Conservation (phyloP, 768 basidiomycete genomes). For the Peribolospora baueri region DNA sequence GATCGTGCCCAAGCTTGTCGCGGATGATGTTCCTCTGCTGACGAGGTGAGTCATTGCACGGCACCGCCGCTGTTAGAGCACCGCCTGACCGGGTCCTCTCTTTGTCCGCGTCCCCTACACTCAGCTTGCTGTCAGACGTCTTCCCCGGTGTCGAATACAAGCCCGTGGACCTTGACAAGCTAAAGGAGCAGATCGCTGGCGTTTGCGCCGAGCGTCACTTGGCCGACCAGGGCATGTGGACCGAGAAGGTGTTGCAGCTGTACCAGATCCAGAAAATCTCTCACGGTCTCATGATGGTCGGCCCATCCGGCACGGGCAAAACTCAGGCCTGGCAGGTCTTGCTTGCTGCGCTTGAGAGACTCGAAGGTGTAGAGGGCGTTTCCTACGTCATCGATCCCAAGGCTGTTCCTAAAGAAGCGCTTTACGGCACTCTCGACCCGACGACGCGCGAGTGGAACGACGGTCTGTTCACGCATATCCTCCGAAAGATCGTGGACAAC, state of each 20-base stretch:
- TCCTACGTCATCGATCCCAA: constrained; percentile 96
- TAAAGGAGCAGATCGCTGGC: constrained; percentile 60
- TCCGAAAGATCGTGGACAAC: constrained; percentile 94
- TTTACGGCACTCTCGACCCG: constrained; percentile 87
- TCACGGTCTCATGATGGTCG: constrained; percentile 99
- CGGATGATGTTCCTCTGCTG: constrained; percentile 81
- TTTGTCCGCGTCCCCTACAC: background rate
- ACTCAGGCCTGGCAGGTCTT: constrained; percentile 92
- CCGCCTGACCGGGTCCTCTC: background rate
- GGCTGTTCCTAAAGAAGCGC: constrained; percentile 92
- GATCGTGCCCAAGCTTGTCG: constrained; percentile 90
- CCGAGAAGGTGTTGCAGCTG: constrained; percentile 82
- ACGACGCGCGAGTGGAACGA: constrained; percentile 99
- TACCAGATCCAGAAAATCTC: constrained; percentile 98
- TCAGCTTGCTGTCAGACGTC: constrained; percentile 74
- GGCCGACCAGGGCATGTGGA: constrained; percentile 69
- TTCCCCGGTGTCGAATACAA: constrained; percentile 87
- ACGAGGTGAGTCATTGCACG: constrained; percentile 37
- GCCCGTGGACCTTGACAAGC: constrained; percentile 62
- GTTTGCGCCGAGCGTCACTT: constrained; percentile 70
- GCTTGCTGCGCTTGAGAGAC: constrained; percentile 61
- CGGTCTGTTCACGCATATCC: constrained; percentile 87
- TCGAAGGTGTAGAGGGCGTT: constrained; percentile 79
- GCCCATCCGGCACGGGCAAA: constrained; percentile 88
- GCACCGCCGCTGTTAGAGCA: background rate